phyloP scores from a whole-genome alignment of 176 grass and related monocot genomes.

The Chloris gayana region DNA sequence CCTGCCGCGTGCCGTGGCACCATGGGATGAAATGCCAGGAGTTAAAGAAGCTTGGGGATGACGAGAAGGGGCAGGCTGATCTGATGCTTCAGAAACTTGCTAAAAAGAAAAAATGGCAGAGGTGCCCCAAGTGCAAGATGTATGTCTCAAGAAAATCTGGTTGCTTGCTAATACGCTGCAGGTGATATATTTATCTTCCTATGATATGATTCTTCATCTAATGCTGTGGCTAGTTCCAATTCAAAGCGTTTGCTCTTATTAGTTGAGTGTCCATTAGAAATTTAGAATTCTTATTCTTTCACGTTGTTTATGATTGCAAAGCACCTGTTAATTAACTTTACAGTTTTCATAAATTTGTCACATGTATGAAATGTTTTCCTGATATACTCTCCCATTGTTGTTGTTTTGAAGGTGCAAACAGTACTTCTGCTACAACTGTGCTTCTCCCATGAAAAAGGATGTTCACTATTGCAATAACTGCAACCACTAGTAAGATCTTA shows the following conservation, averaged over 20 bases:
- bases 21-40: slow-evolving; percentile 55
- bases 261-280: not conserved
- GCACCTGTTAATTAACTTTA: not conserved
- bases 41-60: slow-evolving; percentile 42
- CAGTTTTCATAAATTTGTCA: not conserved
- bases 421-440: slow-evolving; percentile 74
- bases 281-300: not conserved
- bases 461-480: slow-evolving; percentile 57
- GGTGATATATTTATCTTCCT: slow-evolving; percentile 45
- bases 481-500: slow-evolving; percentile 18
- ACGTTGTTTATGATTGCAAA: not conserved
- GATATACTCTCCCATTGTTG: not conserved
- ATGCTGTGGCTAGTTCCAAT: not conserved
- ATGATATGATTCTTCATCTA: not conserved
- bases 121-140: slow-evolving; percentile 77
- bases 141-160: slow-evolving; percentile 62
- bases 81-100: slow-evolving; percentile 57
- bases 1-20: slow-evolving; percentile 76
- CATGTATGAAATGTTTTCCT: not conserved
- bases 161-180: slow-evolving; percentile 77
- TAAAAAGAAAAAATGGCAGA: slow-evolving; percentile 65
- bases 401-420: slow-evolving; percentile 62
- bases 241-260: not conserved
- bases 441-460: slow-evolving; percentile 49
- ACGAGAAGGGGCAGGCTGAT: slow-evolving; percentile 51